Evolutionary conservation across 192 early-diverging fungal genomes (phyloP).

Genomic region (Irineochytrium annulatum): DNA sequence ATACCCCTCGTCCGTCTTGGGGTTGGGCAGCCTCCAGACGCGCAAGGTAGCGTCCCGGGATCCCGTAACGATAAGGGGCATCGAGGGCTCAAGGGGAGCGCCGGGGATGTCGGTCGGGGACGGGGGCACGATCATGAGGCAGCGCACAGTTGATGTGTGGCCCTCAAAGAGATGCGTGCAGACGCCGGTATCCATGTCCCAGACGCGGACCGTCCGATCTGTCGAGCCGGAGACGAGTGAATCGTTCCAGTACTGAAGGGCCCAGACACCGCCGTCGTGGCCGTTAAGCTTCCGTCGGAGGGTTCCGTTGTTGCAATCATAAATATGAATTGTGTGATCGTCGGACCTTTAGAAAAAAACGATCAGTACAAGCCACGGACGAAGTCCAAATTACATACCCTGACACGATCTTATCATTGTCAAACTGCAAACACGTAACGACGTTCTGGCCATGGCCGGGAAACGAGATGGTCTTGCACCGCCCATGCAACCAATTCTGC

Average conservation of each 20-base stretch:
- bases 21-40: constrained; percentile 89
- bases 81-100: constrained; percentile 21
- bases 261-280: constrained; percentile 95
- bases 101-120: constrained; percentile 51
- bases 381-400: constrained; percentile 43
- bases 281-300: constrained; percentile 70
- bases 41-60: constrained; percentile 89
- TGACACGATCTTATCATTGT: constrained; percentile 91
- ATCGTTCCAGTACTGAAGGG: constrained; percentile 82
- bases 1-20: constrained; percentile 24
- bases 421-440: constrained; percentile 95
- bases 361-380: not conserved
- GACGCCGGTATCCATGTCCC: constrained; percentile 85
- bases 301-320: constrained; percentile 79
- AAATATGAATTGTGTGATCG: constrained; percentile 90
- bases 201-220: constrained; percentile 91
- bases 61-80: constrained; percentile 86
- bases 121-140: constrained; percentile 80
- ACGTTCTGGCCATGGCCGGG: constrained; percentile 76
- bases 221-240: constrained; percentile 92
- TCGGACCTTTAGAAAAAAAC: constrained; percentile 50
- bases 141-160: constrained; percentile 92
- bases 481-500: constrained; percentile 79
- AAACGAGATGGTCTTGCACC: constrained; percentile 73
- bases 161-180: constrained; percentile 95